Percentiles rank a stretch among this genome's conserved stretches.
phyloP scores from a whole-genome alignment of 75 land plant genomes.

The Selaginella tamariscina region DNA sequence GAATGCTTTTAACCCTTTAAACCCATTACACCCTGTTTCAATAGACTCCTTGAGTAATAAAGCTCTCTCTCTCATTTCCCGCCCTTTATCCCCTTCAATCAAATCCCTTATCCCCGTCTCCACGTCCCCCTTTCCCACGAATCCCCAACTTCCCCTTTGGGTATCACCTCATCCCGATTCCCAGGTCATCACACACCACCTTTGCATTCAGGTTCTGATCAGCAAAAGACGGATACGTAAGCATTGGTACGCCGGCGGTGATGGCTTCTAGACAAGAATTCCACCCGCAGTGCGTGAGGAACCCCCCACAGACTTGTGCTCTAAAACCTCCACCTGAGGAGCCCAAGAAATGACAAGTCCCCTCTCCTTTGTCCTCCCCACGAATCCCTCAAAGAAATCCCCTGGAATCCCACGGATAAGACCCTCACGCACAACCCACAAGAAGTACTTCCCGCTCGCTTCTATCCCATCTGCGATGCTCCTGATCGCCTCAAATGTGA shows the following conservation, averaged over 20 bases:
- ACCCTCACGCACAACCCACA: neutral
- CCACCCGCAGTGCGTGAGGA: slow-evolving; percentile 9
- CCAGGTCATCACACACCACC: neutral
- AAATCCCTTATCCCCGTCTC: neutral
- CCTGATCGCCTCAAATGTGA: neutral
- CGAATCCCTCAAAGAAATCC: neutral
- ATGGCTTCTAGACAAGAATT: slow-evolving; percentile 3
- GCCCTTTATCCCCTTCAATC: neutral
- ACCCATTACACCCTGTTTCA: too few relatives aligned
- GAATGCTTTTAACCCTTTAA: too few relatives aligned
- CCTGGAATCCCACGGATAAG: neutral
- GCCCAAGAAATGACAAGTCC: slow-evolving; percentile 6
- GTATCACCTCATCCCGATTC: neutral
- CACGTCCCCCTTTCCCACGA: neutral
- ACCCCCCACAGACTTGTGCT: slow-evolving; percentile 2
- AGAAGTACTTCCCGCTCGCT: neutral
- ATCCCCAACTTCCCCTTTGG: neutral
- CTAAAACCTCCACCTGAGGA: neutral
- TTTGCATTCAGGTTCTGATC: neutral
- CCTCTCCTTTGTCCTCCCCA: neutral
- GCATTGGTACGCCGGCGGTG: neutral
- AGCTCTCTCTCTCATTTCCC: neutral
- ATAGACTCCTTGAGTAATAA: too few relatives aligned
- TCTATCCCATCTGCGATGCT: neutral
- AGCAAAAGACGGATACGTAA: neutral